Base-by-base conservation (phyloP, 2,329 filamentous ascomycete genomes). In the Epichloe festucae region DNA sequence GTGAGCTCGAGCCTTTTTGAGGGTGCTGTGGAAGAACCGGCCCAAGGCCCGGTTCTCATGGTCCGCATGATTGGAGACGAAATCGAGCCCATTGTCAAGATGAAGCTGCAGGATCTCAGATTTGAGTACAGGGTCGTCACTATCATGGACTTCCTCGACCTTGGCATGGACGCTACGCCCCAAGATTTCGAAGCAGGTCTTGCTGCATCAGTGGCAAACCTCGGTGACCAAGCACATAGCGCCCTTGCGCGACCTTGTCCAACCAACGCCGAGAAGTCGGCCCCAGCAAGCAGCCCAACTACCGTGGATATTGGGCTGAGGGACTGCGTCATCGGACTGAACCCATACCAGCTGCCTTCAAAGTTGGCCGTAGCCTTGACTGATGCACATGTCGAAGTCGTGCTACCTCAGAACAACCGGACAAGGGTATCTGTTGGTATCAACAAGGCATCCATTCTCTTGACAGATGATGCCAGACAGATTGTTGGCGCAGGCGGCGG, bases 1-100 rank as follows among this genome's bases (percentile, higher is more conserved):
- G 60, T 97, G 5, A 82, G 82, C 41, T 81, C 74, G 19, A 60
- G 62, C 12, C 46, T 58, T 11, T 11, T 60, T n/a, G 55, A 54
- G 36, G 58, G 59, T 6, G 55, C 61, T 41, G 63, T 58, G 17
- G 63, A 65, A 5, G 53, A 56, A 19, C 53, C 61, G 19, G 55
- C 55, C 3, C 59, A 56, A 41, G 58, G 60, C 4, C 68, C 70
- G 1, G 87, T 90, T 56, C 65, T 97, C 50, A 95, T 95, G 83
- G 80, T 87, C 53, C 80, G 93, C 48, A 86, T 95, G 70, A 87
- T 98, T 57, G 89, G 89, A 0, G 90, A 97, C 63, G 91, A 97
- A 63, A 87, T 94, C 69, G 91, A 97, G 56, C 91, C 94, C 0
- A 82, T 88, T 6, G 73, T 96, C 57, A 95, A 94, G 64, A 66